phyloP scores from a whole-genome alignment of 139 green algal species.

The Marvania coccoides region DNA sequence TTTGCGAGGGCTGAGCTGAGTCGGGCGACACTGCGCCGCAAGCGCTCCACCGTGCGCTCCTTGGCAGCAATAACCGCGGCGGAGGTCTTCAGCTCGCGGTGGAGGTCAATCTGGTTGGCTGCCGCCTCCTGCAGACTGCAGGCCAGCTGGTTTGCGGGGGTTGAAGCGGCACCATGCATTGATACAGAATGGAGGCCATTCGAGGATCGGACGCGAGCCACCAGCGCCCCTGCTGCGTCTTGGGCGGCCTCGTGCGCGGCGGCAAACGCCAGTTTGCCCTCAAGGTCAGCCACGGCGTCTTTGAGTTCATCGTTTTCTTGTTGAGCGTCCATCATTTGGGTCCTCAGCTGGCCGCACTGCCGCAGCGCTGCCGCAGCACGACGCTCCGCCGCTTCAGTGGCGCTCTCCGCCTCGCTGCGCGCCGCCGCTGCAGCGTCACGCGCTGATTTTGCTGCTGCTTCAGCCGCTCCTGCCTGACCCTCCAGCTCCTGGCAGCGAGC shows the following conservation, averaged over 20 bases:
- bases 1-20: not conserved
- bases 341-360: not conserved
- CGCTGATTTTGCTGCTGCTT: not conserved
- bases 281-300: not conserved
- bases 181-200: too few species aligned
- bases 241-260: not conserved
- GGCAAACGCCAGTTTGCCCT: not conserved
- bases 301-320: not conserved
- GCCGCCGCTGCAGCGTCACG: not conserved
- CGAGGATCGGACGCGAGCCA: not conserved
- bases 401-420: not conserved
- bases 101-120: not conserved
- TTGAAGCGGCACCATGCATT: not conserved
- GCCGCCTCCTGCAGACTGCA: not conserved
- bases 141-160: not conserved
- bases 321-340: not conserved
- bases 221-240: not conserved
- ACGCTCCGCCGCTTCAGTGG: not conserved
- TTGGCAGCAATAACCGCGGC: not conserved
- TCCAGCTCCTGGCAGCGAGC: not conserved
- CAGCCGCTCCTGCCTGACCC: not conserved
- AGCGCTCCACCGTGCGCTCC: not conserved
- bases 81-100: not conserved
- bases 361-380: not conserved
- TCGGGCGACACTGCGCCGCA: not conserved